These are phyloP conservation scores for Zostera marina DNA, from an alignment of 116 monocot species.

Conservation along the genomic window DNA sequence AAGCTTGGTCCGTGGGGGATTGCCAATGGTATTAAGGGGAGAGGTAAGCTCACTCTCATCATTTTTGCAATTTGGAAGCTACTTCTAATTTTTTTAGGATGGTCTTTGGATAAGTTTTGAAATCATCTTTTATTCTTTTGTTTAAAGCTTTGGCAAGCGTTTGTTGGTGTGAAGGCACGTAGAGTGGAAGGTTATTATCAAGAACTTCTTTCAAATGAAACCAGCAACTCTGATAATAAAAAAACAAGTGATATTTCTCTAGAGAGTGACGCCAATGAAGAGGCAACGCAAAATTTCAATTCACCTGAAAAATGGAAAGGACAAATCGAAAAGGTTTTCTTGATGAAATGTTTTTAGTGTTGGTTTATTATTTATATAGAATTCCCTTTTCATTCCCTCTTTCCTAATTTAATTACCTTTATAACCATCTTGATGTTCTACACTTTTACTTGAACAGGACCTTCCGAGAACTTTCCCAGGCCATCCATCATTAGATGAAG, in stretches of 20 bases:
- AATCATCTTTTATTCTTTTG: neutral
- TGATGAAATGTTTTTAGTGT: neutral
- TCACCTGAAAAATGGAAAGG: slow-evolving; percentile 76
- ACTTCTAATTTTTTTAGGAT: neutral
- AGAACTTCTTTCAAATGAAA: slow-evolving; percentile 27
- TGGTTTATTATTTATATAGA: no score
- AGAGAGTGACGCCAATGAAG: slow-evolving; percentile 10
- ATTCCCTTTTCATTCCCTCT: no score
- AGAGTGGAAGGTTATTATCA: slow-evolving; percentile 61
- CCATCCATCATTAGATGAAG: slow-evolving; percentile 82
- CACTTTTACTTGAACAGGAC: slow-evolving; percentile 39
- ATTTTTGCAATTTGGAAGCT: neutral
- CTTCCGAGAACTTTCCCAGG: slow-evolving; percentile 95
- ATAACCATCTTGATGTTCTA: neutral
- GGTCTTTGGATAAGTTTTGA: neutral
- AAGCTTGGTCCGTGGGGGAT: slow-evolving; percentile 61
- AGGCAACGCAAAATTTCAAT: slow-evolving; percentile 9
- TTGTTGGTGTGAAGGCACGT: slow-evolving; percentile 51
- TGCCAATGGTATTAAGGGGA: slow-evolving; percentile 92
- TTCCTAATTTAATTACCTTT: no score
- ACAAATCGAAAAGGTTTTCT: slow-evolving; percentile 82
- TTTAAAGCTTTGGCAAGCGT: slow-evolving; percentile 87
- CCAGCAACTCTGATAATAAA: slow-evolving; percentile 10
- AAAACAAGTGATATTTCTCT: slow-evolving; percentile 6
- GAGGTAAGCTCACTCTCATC: slow-evolving; percentile 33